Conservation (phyloP, 345 rosid species). For the Turritis glabra region DNA sequence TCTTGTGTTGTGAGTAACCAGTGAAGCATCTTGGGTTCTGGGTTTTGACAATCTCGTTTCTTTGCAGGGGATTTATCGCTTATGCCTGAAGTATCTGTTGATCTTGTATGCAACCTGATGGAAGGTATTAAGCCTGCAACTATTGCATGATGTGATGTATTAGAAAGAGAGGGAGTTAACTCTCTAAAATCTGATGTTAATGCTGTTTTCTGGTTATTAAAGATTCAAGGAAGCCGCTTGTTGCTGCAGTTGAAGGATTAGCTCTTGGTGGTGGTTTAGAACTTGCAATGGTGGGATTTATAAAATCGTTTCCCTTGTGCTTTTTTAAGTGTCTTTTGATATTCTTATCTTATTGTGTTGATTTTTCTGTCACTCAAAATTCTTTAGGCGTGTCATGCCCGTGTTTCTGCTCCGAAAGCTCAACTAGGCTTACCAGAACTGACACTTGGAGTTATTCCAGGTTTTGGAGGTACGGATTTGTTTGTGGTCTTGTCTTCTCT, state of each 20-base stretch:
- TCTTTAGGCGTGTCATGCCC: constrained; percentile 87
- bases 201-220: constrained; percentile 27
- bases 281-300: constrained; percentile 70
- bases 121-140: no score
- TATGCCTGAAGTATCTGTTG: constrained; percentile 85
- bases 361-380: not conserved
- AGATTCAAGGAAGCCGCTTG: constrained; percentile 93
- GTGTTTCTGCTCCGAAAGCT: constrained; percentile 73
- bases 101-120: constrained; percentile 64
- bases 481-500: not conserved
- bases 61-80: constrained; percentile 70
- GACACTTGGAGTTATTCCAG: constrained; percentile 90
- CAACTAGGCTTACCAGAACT: constrained; percentile 92
- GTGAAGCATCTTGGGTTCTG: not conserved
- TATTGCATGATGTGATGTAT: no score
- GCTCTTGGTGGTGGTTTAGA: constrained; percentile 99
- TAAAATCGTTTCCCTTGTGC: not conserved
- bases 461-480: constrained; percentile 74
- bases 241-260: constrained; percentile 95
- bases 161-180: no score
- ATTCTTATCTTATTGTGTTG: not conserved
- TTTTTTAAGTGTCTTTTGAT: not conserved
- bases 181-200: not conserved
- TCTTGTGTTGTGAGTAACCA: constrained; percentile 1
- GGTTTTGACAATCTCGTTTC: constrained; percentile 8